Evolutionary conservation across 345 rosid genomes (phyloP), one percentile per base, ranked within the genome.

Genomic region (Triadica sebifera): DNA sequence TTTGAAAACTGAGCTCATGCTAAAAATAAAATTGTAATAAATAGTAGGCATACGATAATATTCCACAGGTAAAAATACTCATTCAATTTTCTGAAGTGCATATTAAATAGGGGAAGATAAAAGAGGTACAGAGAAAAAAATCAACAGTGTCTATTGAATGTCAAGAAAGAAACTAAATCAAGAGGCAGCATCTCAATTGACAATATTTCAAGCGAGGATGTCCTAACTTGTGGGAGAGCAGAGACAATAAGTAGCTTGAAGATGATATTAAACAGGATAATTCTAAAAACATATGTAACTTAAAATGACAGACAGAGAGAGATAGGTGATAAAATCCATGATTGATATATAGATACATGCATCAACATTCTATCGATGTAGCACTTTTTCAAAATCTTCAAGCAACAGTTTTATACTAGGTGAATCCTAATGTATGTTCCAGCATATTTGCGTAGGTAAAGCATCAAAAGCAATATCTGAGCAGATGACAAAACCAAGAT

Each of bases 1-100:
- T 58, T 63, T 46, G 45, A 70, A 24, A 73, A 60, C 29, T 57
- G 34, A 67, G 70, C 34, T 74, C 76, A 61, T 65, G 63, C 47
- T 67, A 20, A 75, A 70, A 59, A 45, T 0, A 64, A 19, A 72
- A 46, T 52, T 25, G 12, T 25, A 9, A 24, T 29, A 22, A 13
- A 57, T 49, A 46, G 56, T 39, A n/a, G 29, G 59, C 47, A 64
- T n/a, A 41, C 19, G 34, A 8, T 50, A 52, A 19, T 20, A 61
- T 47, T 74, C 46, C 68, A 60, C 57, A 63, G 39, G 62, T 2
- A 58, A 60, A 57, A 9, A 34, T 66, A n/a, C 59, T 17, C 25
- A 19, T 37, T 51, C 13, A 66, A 46, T 63, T 69, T 43, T 58
- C 38, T 13, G 45, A 47, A 19, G 59, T 12, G 51, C n/a, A 20